Conservation (phyloP, 2,329 filamentous ascomycete species). For the Thermoascus crustaceus region DNA sequence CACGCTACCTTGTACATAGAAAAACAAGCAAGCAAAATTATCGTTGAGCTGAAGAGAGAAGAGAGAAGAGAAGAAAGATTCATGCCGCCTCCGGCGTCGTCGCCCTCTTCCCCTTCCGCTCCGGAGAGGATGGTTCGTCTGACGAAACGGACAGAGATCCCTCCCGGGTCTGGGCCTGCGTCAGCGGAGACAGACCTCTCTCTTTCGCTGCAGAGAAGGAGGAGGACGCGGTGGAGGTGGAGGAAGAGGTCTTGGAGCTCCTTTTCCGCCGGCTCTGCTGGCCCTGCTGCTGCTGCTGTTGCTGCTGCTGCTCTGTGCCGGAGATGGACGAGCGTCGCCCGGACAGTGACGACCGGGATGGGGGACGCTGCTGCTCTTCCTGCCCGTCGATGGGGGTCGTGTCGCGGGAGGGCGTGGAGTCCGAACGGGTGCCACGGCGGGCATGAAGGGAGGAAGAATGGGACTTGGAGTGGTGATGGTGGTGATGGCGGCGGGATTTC, state of each 20-base stretch:
- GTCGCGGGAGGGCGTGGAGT: constrained; percentile 36
- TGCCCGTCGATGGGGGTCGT: constrained; percentile 30
- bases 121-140: constrained; percentile 23
- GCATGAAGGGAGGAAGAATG: constrained; percentile 21
- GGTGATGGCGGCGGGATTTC: constrained; percentile 16
- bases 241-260: constrained; percentile 18
- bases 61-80: too few species aligned
- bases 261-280: constrained; percentile 27
- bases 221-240: too few species aligned
- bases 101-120: constrained; percentile 15
- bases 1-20: too few species aligned
- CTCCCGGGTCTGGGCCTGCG: constrained; percentile 31
- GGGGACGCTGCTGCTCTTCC: constrained; percentile 25
- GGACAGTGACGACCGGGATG: too few species aligned
- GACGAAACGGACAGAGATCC: constrained; percentile 28
- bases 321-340: too few species aligned
- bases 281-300: constrained; percentile 10
- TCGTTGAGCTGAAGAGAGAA: too few species aligned
- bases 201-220: too few species aligned
- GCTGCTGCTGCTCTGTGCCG: constrained; percentile 14
- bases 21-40: too few species aligned
- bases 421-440: constrained; percentile 28
- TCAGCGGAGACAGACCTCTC: constrained; percentile 27
- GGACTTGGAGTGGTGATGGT: constrained; percentile 21
- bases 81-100: too few species aligned